Evolutionary conservation across 495 filamentous ascomycete species (phyloP).

Genomic region (Talaromyces liani): DNA sequence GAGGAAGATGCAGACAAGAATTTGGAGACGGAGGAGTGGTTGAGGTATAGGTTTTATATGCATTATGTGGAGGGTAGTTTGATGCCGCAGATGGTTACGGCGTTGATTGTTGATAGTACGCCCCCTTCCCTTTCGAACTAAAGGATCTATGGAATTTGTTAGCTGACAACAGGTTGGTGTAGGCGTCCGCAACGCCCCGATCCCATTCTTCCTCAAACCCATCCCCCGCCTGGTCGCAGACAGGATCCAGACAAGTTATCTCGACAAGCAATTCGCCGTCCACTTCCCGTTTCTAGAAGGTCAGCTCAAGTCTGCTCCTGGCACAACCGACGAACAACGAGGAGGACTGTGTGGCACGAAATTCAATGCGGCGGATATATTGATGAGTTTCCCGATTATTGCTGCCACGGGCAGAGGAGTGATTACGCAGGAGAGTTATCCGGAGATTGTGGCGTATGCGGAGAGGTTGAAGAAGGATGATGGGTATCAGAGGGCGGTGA

Average conservation of each 20-base stretch:
- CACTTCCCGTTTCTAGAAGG: constrained; percentile 68
- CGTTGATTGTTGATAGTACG: constrained; percentile 51
- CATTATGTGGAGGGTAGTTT: constrained; percentile 78
- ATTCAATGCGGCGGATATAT: constrained; percentile 73
- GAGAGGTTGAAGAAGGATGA: constrained; percentile 52
- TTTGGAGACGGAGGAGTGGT: constrained; percentile 67
- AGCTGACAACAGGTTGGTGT: not conserved
- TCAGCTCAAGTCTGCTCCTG: constrained; percentile 57
- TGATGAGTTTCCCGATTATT: constrained; percentile 68
- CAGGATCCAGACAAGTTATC: constrained; percentile 51
- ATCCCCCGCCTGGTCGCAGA: constrained; percentile 58
- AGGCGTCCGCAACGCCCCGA: constrained; percentile 55
- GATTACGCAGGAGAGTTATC: constrained; percentile 48
- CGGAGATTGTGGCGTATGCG: constrained; percentile 55
- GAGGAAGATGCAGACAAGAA: constrained; percentile 41
- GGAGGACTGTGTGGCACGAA: constrained; percentile 63
- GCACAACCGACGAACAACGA: constrained; percentile 8
- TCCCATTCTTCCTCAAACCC: constrained; percentile 83
- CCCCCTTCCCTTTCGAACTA: not conserved
- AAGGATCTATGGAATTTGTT: not conserved
- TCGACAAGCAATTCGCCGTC: constrained; percentile 54
- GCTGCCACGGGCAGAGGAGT: constrained; percentile 35
- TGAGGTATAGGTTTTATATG: constrained; percentile 69
- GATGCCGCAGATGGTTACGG: constrained; percentile 60
- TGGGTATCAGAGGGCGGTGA: constrained; percentile 52